phyloP scores from a whole-genome alignment of 2,329 filamentous ascomycete genomes.

The Xylariales sp. region DNA sequence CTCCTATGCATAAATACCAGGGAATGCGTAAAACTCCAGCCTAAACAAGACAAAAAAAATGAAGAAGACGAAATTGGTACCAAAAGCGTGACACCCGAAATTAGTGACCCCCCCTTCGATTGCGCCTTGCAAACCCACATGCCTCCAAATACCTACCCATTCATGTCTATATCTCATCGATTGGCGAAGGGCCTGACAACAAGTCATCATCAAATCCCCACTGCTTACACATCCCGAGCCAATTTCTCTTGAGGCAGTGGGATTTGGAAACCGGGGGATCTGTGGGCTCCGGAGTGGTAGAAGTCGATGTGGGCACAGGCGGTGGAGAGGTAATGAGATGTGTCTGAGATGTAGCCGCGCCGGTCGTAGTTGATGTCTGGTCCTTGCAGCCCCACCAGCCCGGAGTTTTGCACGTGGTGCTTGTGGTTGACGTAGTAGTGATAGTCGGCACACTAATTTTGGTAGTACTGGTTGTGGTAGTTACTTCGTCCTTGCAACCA shows the following conservation, averaged over 20 bases:
- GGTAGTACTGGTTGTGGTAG: conserved; percentile 1
- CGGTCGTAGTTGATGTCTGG: conserved; percentile 3
- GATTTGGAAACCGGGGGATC: not conserved
- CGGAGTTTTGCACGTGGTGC: conserved; percentile 18
- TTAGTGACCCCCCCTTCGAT: too few relatives aligned
- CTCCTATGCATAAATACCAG: too few relatives aligned
- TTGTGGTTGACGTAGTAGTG: conserved; percentile 16
- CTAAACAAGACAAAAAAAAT: too few relatives aligned
- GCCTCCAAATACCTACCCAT: too few relatives aligned
- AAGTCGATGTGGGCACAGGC: conserved; percentile 5
- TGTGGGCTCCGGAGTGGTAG: not conserved
- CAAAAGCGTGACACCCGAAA: too few relatives aligned
- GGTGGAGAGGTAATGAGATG: conserved; percentile 11
- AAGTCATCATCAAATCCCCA: not conserved
- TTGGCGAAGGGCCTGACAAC: too few relatives aligned
- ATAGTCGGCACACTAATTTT: conserved; percentile 22
- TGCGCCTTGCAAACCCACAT: too few relatives aligned
- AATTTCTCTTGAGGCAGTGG: not conserved
- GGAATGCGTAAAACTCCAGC: too few relatives aligned
- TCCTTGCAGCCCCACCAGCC: conserved; percentile 18
- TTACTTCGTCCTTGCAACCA: conserved; percentile 10
- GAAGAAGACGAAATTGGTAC: too few relatives aligned
- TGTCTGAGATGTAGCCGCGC: not conserved
- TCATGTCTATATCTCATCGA: too few relatives aligned
- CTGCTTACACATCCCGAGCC: not conserved